Evolutionary conservation across 768 basidiomycete genomes (phyloP).

Genomic region (Hygrocybe punicea): DNA sequence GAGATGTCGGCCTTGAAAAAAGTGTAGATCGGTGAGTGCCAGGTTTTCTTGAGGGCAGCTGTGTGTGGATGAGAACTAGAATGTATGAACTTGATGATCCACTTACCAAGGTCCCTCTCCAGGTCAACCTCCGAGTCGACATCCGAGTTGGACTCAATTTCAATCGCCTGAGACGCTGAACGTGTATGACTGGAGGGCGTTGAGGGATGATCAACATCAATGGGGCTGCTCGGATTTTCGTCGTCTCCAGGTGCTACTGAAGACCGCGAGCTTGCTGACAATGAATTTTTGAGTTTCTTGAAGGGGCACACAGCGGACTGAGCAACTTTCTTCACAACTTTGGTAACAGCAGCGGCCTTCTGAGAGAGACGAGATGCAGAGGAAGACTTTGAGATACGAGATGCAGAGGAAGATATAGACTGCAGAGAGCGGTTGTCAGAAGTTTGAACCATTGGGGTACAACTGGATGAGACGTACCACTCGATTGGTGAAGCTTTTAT

Average conservation of each 20-base stretch:
- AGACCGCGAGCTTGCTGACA: background rate
- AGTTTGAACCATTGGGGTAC: background rate
- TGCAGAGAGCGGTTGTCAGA: background rate
- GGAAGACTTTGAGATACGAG: background rate
- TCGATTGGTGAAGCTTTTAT: background rate
- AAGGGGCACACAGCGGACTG: background rate
- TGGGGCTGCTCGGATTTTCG: no score
- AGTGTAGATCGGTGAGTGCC: constrained; percentile 25
- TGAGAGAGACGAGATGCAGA: background rate
- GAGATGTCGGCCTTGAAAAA: constrained; percentile 21
- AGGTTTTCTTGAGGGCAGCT: constrained; percentile 22
- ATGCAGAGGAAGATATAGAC: background rate
- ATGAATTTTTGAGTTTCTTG: background rate
- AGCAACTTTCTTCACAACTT: background rate
- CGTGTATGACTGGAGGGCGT: background rate
- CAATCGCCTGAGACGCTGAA: background rate
- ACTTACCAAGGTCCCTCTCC: background rate
- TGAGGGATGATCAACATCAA: background rate
- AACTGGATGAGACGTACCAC: background rate
- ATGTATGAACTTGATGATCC: constrained; percentile 16
- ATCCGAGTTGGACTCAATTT: background rate
- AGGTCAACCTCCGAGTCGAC: background rate
- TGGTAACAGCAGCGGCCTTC: background rate
- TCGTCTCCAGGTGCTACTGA: no score
- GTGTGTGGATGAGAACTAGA: background rate